Base-by-base conservation (phyloP, 306 rosid genomes). In the Herpetospermum pedunculosum region DNA sequence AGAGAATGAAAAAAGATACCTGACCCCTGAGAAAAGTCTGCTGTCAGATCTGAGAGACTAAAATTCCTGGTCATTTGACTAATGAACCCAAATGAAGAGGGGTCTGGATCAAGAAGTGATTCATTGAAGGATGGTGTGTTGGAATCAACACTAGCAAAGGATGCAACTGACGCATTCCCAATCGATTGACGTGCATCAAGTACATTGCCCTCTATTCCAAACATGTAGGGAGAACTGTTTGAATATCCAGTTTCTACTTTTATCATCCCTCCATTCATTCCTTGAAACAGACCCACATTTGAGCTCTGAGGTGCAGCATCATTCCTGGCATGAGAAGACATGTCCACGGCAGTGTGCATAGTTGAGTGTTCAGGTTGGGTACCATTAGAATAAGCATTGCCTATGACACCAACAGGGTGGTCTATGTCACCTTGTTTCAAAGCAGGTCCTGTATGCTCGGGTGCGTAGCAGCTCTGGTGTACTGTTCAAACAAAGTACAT, bases 1-100 rank as follows among this genome's bases (percentile, higher is more conserved):
- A 67, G 54, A 15, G 21, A 43, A 23, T 43, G 25, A 53, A 35
- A 60, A 57, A 34, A 77, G 85, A 53, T 62, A 94, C 98, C 97
- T 57, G 97, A 83, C 75, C 92, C 82, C 77, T 87, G 92, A 72
- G 98, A 87, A 72, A 94, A 89, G 78, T 86, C 89, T 14, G 89
- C 85, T 59, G 91, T 84, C 80, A 94, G 84, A 81, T 94, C 97
- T 1, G 97, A 87, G 79, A 92, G 85, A 80, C 98, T 93, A 81
- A 93, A 87, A 80, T 38, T 87, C 78, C 89, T 83, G 55, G 98
- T 91, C 80, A 92, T 88, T 82, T 85, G 92, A 78, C 84, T 83
- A 79, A 93, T 78, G 74, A 85, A 80, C 75, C 98, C 97, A 84
- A 74, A 86, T 38, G 96, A 81, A 38, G 92, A 71, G 71, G 75